Evolutionary conservation across 179 eudicot genomes (phyloP).

Genomic region (Spinacia oleracea): DNA sequence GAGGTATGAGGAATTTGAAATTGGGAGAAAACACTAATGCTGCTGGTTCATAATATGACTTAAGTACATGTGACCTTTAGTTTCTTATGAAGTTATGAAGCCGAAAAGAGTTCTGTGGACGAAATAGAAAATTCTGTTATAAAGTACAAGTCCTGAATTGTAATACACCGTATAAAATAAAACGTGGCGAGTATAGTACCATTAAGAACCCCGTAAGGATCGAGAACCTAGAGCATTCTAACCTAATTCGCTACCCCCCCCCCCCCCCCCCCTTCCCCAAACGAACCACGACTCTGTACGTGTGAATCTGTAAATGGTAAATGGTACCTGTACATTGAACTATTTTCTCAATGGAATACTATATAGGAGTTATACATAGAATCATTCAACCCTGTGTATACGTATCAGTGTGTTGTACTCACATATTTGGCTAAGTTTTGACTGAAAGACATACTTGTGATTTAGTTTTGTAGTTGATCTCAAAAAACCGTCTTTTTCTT

Average conservation of each 20-base stretch:
- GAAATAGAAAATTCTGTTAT: neutral
- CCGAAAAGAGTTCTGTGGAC: neutral
- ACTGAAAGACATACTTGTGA: neutral
- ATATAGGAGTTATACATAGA: neutral
- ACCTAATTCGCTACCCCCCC: too few species aligned
- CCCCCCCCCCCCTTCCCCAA: too few species aligned
- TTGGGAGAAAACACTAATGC: neutral
- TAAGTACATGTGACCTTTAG: neutral
- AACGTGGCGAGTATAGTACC: neutral
- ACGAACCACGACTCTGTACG: too few species aligned
- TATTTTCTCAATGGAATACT: neutral
- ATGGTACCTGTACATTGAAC: neutral
- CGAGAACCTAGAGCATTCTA: neutral
- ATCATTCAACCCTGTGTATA: neutral
- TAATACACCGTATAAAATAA: too few species aligned
- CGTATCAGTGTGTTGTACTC: neutral
- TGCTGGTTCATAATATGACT: neutral
- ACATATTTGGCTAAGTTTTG: neutral
- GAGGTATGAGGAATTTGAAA: neutral
- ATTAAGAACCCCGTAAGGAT: neutral
- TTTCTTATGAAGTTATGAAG: neutral
- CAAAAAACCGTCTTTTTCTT: neutral
- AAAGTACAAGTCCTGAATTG: neutral
- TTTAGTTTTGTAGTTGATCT: neutral
- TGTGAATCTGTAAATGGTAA: too few species aligned